Base-by-base conservation (phyloP, 169 alveolate genomes). In the Plasmodium chabaudi region DNA sequence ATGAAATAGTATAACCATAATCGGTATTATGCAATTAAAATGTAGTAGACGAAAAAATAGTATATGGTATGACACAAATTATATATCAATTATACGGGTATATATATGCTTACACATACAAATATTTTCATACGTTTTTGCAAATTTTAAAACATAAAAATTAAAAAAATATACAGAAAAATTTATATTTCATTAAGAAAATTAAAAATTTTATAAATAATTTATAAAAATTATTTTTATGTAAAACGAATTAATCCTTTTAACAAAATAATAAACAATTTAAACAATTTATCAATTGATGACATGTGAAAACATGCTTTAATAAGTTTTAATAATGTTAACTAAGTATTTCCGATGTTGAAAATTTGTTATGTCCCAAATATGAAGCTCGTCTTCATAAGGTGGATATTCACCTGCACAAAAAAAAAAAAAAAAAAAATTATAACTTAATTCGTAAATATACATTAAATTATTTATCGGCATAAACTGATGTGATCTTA, bases 341-440 rank as follows among this genome's bases (percentile, higher is more conserved):
- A 86, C 87, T 7, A 70, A 49, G 65, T 86, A 86, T 68, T 61
- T 68, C 46, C 74, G 63, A 65, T 86, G 91, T 23, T 86, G 87
- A 9, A 86, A 44, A 47, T 60, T 86, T 6, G 25, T 49, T 56
- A 86, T 71, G 25, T 86, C 87, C 91, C 91, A 86, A 42, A 86
- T 67, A 15, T 86, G 91, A 47, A 86, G 87, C 15, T 86, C 87
- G 42, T 86, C 91, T 70, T 86, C 91, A 72, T 86, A 86, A 7
- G 91, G 91, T 65, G 91, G 77, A 63, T 86, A 86, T 70, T 86
- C 91, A 34, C 91, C 91, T 86, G 25, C 23, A 60, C 25, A 60
- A 21, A 49, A 68, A 53, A 34, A 61, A 56, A 57, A 84, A 60
- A 19, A 27, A 61, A n/a, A 75, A 9, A 39, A 10, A 56, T 13